A percentile compares a stretch with the other conserved stretches of the same genome.
Conservation (phyloP, 1,284 basidiomycete genomes). For the Irpex lacteus region DNA sequence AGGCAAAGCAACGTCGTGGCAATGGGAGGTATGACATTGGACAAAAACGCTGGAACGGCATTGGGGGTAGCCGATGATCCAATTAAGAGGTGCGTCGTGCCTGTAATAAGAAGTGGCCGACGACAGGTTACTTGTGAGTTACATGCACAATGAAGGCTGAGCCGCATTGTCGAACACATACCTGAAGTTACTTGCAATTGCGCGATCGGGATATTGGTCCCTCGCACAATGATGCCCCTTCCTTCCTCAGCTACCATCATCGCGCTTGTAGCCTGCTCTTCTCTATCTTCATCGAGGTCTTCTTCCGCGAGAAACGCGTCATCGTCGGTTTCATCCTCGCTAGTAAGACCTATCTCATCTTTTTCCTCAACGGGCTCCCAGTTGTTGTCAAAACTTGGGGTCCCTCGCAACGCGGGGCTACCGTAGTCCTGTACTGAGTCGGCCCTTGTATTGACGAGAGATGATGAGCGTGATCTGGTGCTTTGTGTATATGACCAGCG, state of each 20-base stretch:
- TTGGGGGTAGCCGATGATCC: slow-evolving; percentile 75
- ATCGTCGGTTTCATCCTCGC: slow-evolving; percentile 74
- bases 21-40: slow-evolving; percentile 66
- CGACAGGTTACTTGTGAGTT: slow-evolving; percentile 7
- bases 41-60: slow-evolving; percentile 72
- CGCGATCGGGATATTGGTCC: slow-evolving; percentile 55
- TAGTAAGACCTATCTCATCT: slow-evolving; percentile 64
- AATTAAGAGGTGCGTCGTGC: slow-evolving; percentile 87
- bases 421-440: slow-evolving; percentile 42
- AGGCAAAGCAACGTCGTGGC: slow-evolving; percentile 78
- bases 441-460: slow-evolving; percentile 48
- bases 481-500: slow-evolving; percentile 69
- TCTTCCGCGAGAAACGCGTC: slow-evolving; percentile 44
- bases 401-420: slow-evolving; percentile 42
- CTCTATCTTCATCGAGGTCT: slow-evolving; percentile 50
- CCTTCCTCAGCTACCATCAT: slow-evolving; percentile 79
- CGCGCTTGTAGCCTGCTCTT: slow-evolving; percentile 65
- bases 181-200: slow-evolving; percentile 68
- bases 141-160: background rate
- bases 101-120: slow-evolving; percentile 36
- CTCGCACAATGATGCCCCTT: slow-evolving; percentile 73
- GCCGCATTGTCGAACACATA: slow-evolving; percentile 32
- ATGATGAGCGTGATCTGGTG: slow-evolving; percentile 66
- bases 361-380: slow-evolving; percentile 74
- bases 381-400: slow-evolving; percentile 68